phyloP scores from a whole-genome alignment of 768 basidiomycete genomes.

The Amanita thiersii region DNA sequence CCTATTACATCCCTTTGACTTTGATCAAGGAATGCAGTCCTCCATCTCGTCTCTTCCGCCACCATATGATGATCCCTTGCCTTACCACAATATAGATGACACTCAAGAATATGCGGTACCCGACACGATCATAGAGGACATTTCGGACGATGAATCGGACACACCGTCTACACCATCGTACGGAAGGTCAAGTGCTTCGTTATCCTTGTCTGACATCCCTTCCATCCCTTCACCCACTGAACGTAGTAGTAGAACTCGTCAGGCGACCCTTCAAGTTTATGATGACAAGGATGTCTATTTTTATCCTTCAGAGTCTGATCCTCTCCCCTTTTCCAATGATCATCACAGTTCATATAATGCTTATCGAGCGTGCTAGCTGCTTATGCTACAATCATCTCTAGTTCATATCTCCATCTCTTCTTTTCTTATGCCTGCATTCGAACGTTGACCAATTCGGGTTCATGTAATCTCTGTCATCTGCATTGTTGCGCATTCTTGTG shows the following conservation, averaged over 20 bases:
- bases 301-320: slow-evolving; percentile 61
- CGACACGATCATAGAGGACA: slow-evolving; percentile 70
- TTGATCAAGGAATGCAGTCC: slow-evolving; percentile 35
- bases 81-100: slow-evolving; percentile 57
- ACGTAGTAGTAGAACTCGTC: slow-evolving; percentile 39
- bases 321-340: slow-evolving; percentile 59
- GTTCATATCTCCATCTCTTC: slow-evolving; percentile 18
- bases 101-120: slow-evolving; percentile 64
- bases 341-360: slow-evolving; percentile 41
- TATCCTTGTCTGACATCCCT: slow-evolving; percentile 43
- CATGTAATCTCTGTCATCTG: slow-evolving; percentile 3
- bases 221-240: slow-evolving; percentile 42
- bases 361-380: slow-evolving; percentile 58
- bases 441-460: slow-evolving; percentile 3
- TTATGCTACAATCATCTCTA: slow-evolving; percentile 20
- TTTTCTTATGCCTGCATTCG: slow-evolving; percentile 11
- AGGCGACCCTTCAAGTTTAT: slow-evolving; percentile 50
- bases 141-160: slow-evolving; percentile 82
- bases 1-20: slow-evolving; percentile 43
- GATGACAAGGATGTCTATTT: slow-evolving; percentile 53
- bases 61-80: slow-evolving; percentile 47
- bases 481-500: slow-evolving; percentile 1
- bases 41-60: slow-evolving; percentile 36
- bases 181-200: slow-evolving; percentile 47
- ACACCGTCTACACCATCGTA: slow-evolving; percentile 53